Evolutionary conservation across 169 alveolate genomes (phyloP).

Genomic region (Ichthyophthirius multifiliis): DNA sequence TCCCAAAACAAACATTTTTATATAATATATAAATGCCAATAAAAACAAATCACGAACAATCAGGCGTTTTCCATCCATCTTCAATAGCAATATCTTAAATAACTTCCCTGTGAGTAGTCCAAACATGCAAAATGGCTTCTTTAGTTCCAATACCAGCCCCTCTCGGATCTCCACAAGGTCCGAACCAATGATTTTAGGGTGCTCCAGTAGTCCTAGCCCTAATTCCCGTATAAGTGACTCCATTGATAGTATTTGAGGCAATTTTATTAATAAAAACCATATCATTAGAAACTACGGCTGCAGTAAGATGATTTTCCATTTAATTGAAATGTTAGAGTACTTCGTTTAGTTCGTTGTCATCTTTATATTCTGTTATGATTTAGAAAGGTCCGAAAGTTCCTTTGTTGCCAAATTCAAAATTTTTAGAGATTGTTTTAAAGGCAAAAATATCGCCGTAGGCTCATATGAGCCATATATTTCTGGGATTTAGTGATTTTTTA

Average conservation of each 20-base stretch:
- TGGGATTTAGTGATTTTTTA: conserved; percentile 69
- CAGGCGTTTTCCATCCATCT: not conserved
- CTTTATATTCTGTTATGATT: conserved; percentile 72
- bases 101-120: conserved; percentile 90
- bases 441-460: conserved; percentile 87
- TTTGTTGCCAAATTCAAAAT: conserved; percentile 41
- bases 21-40: too few relatives aligned
- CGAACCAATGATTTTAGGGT: conserved; percentile 92
- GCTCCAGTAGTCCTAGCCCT: conserved; percentile 94
- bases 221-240: conserved; percentile 86
- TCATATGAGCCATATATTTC: conserved; percentile 73
- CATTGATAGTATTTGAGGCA: conserved; percentile 73
- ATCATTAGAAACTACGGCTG: conserved; percentile 86
- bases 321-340: conserved; percentile 61
- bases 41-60: not conserved
- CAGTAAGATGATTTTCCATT: conserved; percentile 80
- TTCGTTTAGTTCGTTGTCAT: conserved; percentile 30
- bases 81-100: conserved; percentile 70
- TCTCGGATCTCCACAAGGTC: conserved; percentile 89
- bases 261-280: conserved; percentile 37
- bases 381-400: conserved; percentile 89
- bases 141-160: conserved; percentile 90
- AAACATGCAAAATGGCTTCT: conserved; percentile 80
- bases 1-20: too few relatives aligned
- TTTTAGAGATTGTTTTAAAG: conserved; percentile 49